phyloP scores from a whole-genome alignment of 1,284 basidiomycete species.

The Puccinia hordei region DNA sequence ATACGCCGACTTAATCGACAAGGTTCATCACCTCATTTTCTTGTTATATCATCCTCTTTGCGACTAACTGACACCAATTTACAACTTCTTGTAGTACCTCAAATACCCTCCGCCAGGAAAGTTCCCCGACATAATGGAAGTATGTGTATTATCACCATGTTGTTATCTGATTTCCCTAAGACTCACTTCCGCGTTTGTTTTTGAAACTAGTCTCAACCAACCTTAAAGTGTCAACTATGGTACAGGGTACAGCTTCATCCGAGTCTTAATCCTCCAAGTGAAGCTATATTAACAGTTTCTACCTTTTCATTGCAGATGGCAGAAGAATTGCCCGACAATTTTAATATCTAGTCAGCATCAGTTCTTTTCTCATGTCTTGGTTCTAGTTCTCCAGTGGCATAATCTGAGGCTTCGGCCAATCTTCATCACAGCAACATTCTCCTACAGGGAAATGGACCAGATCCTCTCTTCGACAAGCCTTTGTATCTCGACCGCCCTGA shows the following conservation, averaged over 20 bases:
- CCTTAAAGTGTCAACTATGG: background rate
- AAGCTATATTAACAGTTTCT: background rate
- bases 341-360: slow-evolving; percentile 7
- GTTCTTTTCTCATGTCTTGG: background rate
- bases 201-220: background rate
- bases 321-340: background rate
- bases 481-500: slow-evolving; percentile 30
- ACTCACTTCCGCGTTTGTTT: background rate
- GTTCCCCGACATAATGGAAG: background rate
- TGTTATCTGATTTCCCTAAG: background rate
- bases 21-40: slow-evolving; percentile 65
- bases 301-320: background rate
- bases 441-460: background rate
- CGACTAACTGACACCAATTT: background rate
- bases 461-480: background rate
- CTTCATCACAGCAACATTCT: slow-evolving; percentile 14
- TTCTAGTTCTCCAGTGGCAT: background rate
- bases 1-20: slow-evolving; percentile 68
- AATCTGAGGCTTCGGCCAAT: background rate
- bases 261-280: background rate
- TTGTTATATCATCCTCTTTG: background rate
- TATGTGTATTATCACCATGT: background rate
- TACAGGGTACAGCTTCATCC: background rate
- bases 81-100: background rate
- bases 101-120: slow-evolving; percentile 14